Conservation (phyloP, 352 stramenopile genomes). For the Nothophytophthora sp. region DNA sequence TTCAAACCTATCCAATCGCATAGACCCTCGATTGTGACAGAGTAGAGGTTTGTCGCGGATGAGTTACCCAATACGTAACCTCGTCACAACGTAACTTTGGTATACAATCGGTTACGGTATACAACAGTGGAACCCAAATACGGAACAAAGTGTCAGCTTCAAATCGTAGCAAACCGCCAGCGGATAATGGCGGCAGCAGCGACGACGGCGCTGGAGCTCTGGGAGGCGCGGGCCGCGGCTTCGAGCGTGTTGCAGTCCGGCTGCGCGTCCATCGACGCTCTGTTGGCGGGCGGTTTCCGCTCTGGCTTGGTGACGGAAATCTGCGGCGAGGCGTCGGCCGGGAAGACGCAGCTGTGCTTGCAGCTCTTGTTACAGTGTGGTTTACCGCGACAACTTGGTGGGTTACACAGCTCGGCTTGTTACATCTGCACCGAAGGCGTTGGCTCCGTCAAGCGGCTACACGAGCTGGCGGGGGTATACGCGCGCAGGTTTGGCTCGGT, state of each 20-base stretch:
- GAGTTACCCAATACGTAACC: no score
- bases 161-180: no score
- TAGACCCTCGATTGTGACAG: no score
- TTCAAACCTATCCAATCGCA: no score
- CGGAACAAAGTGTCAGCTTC: no score
- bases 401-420: conserved; percentile 61
- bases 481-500: conserved; percentile 36
- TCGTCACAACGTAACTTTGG: no score
- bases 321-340: conserved; percentile 68
- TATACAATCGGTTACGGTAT: no score
- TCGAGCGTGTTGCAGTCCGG: conserved; percentile 47
- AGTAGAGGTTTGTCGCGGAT: no score
- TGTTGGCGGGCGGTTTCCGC: conserved; percentile 68
- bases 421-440: conserved; percentile 86
- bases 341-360: conserved; percentile 82
- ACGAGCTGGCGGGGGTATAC: conserved; percentile 64
- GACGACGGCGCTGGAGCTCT: conserved; percentile 52
- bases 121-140: no score
- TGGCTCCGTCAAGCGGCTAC: conserved; percentile 66
- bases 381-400: conserved; percentile 45
- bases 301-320: conserved; percentile 72
- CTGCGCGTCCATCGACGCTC: conserved; percentile 51
- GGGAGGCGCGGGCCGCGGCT: conserved; percentile 21
- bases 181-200: no score
- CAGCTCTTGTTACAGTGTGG: conserved; percentile 75